Evolutionary conservation across 495 filamentous ascomycete species (phyloP).

Genomic region (Durotheca rogersii): DNA sequence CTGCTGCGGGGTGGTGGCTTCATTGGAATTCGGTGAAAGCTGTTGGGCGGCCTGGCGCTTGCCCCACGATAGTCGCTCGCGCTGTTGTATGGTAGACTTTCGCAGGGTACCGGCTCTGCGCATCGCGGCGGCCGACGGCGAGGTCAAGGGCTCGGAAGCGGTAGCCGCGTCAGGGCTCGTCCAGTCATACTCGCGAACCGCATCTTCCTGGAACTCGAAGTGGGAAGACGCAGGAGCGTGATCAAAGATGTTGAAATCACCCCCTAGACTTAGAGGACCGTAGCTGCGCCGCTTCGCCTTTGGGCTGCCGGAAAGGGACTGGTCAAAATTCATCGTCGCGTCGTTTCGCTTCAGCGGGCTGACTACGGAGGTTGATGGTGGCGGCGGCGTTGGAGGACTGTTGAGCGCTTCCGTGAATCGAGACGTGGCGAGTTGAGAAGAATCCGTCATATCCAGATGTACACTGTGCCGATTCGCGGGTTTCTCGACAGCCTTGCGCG

Average conservation of each 20-base stretch:
- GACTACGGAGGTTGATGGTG: constrained; percentile 60
- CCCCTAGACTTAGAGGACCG: constrained; percentile 58
- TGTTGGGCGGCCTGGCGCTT: constrained; percentile 50
- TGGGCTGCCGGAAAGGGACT: constrained; percentile 73
- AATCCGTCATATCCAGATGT: constrained; percentile 50
- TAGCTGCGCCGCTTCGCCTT: constrained; percentile 87
- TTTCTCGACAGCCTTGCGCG: constrained; percentile 48
- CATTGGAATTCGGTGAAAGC: constrained; percentile 43
- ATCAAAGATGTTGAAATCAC: constrained; percentile 71
- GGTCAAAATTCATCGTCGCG: constrained; percentile 82
- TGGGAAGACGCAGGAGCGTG: constrained; percentile 42
- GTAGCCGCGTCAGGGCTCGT: constrained; percentile 30
- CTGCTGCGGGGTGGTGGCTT: constrained; percentile 50
- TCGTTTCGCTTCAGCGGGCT: constrained; percentile 94
- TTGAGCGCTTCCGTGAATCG: constrained; percentile 44
- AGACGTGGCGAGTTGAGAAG: constrained; percentile 50
- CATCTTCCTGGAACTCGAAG: constrained; percentile 51
- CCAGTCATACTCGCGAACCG: constrained; percentile 46
- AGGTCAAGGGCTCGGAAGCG: constrained; percentile 35
- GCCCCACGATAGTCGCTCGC: constrained; percentile 64
- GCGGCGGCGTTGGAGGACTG: constrained; percentile 36
- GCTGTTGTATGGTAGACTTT: constrained; percentile 84
- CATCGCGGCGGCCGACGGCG: constrained; percentile 39
- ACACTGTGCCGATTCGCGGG: constrained; percentile 45
- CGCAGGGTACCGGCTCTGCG: constrained; percentile 69